Conservation (phyloP, 768 basidiomycete species). For the Leccinum longicurvipes region DNA sequence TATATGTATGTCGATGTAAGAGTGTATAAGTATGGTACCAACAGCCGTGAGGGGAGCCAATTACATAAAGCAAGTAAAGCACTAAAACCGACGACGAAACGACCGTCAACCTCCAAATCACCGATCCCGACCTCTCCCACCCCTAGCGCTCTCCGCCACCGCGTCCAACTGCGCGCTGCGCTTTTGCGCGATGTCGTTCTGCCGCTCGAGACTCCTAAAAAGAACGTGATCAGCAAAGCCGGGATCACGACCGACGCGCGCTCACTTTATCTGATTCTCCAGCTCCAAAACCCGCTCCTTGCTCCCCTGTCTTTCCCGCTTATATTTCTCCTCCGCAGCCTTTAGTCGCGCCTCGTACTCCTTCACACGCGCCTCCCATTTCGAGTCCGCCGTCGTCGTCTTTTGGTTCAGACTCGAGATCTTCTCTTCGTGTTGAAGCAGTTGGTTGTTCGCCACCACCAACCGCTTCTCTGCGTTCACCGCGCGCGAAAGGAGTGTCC, state of each 20-base stretch:
- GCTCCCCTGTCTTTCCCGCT: conserved; percentile 88
- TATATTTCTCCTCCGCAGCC: conserved; percentile 86
- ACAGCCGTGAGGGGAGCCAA: neutral
- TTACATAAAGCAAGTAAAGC: conserved; percentile 11
- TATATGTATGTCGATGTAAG: conserved; percentile 12
- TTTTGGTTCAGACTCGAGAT: conserved; percentile 71
- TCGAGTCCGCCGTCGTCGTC: conserved; percentile 68
- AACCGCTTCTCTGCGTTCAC: conserved; percentile 85
- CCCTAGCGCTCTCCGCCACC: conserved; percentile 30
- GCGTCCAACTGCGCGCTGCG: conserved; percentile 43
- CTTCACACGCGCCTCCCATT: conserved; percentile 94
- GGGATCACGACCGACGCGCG: conserved; percentile 25
- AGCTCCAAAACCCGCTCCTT: conserved; percentile 81
- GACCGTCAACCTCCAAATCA: conserved; percentile 3
- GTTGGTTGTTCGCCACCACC: conserved; percentile 81
- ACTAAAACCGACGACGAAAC: neutral
- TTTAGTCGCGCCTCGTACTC: conserved; percentile 83
- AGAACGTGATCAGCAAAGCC: neutral
- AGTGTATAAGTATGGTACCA: conserved; percentile 20
- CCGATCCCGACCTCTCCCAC: conserved; percentile 20
- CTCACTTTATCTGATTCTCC: conserved; percentile 73
- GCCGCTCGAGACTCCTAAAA: conserved; percentile 67
- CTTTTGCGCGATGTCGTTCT: conserved; percentile 76
- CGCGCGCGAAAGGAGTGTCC: conserved; percentile 67
- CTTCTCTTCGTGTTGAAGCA: conserved; percentile 81